Percentiles rank a stretch among this genome's conserved stretches.
These are phyloP conservation scores for Tulasnella sp. DNA, from an alignment of 768 basidiomycete genomes.

Conservation along the genomic window DNA sequence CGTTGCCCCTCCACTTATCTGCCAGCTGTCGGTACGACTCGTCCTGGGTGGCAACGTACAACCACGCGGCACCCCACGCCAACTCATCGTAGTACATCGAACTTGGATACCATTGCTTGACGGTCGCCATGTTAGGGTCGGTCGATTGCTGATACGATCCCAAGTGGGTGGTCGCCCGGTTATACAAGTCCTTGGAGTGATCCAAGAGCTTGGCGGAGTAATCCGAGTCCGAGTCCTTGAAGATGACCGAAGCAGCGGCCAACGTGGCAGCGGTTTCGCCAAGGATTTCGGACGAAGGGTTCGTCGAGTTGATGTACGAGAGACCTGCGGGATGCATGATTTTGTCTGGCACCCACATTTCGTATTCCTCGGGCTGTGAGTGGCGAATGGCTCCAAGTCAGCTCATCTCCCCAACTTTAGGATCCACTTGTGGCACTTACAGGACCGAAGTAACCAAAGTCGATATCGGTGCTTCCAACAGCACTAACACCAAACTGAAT, in stretches of 20 bases:
- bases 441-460: conserved; percentile 17
- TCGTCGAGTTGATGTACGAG: conserved; percentile 16
- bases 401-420: background rate
- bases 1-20: background rate
- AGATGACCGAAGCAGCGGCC: conserved; percentile 7
- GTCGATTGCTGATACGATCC: conserved; percentile 9
- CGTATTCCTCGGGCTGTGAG: conserved; percentile 13
- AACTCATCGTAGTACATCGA: conserved; percentile 6
- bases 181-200: conserved; percentile 11
- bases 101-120: conserved; percentile 12
- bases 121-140: conserved; percentile 1
- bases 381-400: background rate
- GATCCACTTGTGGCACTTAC: background rate
- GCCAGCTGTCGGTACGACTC: background rate
- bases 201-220: conserved; percentile 5
- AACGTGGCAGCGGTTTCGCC: conserved; percentile 7
- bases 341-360: conserved; percentile 3
- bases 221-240: background rate
- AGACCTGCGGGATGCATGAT: conserved; percentile 4
- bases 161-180: background rate
- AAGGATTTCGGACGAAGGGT: conserved; percentile 15
- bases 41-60: conserved; percentile 14
- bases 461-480: background rate
- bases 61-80: conserved; percentile 7
- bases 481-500: conserved; percentile 12